Evolutionary conservation across 2,329 filamentous ascomycete genomes (phyloP), one percentile per base, ranked within the genome.

Genomic region (Metarhizium rileyi): DNA sequence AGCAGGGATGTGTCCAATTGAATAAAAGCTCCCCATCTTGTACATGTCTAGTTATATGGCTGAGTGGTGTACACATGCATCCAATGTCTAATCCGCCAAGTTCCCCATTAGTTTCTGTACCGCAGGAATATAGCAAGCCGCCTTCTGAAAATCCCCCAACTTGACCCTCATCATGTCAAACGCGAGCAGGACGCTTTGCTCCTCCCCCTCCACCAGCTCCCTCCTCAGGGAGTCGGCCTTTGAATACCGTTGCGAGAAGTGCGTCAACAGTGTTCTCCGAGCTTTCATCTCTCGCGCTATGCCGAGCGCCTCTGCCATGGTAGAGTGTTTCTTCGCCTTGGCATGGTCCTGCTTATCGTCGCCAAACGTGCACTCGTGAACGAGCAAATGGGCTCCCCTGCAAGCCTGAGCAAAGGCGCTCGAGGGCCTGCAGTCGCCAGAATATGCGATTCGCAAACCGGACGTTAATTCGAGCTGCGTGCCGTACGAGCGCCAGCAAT

Each of bases 291-390:
- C 69, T 12, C 77, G 75, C 2, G 85, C 91, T 3, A 97, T 78
- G 42, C 73, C 75, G 3, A 98, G 76, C 1, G 93, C 93, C 70
- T 98, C 93, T 14, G 78, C 78, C 53, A 90, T 87, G 8, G 93
- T 98, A 36, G 80, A 87, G 71, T 98, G 93, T 62, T 86, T 90
- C 78, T 98, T 98, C 47, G 85, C 87, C 26, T 77, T 63, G 4
- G 93, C 93, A 60, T 96, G 90, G 16, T 76, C 79, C 36, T 67
- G 59, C 58, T 95, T 78, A 59, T 93, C 87, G 62, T 95, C 88
- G 57, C 93, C 88, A 62, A 98, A 97, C 0, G 93, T 98, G 54
- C 90, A 90, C 74, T 98, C 93, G 70, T 98, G 93, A 50, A 98
- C 81, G 5, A 96, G 79, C 6, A 98, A 76, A 14, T 91, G 95